These are phyloP conservation scores for Colletotrichum theobromicola DNA, from an alignment of 2,329 filamentous ascomycete species.

Conservation along the genomic window DNA sequence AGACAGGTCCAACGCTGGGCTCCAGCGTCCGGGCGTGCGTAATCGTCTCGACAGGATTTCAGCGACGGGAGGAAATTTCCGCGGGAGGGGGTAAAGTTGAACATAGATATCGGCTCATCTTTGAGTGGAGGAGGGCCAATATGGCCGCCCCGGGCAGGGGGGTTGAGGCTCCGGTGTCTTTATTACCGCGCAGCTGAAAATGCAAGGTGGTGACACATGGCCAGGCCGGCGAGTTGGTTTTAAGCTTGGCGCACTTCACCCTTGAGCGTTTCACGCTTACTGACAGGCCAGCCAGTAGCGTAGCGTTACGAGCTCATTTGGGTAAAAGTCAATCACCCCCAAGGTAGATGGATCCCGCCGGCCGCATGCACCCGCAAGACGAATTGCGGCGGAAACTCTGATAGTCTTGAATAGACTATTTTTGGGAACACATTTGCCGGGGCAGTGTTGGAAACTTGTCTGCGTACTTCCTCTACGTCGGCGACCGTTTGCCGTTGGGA, in stretches of 20 bases:
- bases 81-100: neutral
- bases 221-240: neutral
- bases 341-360: neutral
- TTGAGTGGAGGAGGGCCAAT: neutral
- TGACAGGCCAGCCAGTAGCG: neutral
- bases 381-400: neutral
- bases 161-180: neutral
- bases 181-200: neutral
- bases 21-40: neutral
- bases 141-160: neutral
- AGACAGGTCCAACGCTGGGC: neutral
- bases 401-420: neutral
- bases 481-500: neutral
- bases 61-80: neutral
- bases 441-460: neutral
- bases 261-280: constrained; percentile 4
- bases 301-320: neutral
- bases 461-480: neutral
- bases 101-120: neutral
- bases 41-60: neutral
- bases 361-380: neutral
- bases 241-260: neutral
- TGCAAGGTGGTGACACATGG: neutral
- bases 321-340: neutral
- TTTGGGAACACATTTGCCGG: neutral